These are phyloP conservation scores for Nelumbo lutea DNA, from an alignment of 164 flowering plant genomes.

Conservation along the genomic window DNA sequence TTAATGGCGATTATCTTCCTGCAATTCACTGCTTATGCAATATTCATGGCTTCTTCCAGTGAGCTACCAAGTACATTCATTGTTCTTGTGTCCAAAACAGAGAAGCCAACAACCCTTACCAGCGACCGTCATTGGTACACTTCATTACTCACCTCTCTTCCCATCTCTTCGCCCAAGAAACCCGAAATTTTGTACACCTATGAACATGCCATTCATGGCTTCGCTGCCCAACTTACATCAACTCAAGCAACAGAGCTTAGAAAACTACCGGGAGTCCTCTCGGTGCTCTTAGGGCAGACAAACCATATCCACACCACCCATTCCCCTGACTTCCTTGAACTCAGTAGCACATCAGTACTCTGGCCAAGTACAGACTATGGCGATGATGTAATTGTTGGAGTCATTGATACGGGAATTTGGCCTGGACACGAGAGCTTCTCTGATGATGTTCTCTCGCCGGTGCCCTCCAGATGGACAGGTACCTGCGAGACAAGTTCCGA, in stretches of 20 bases:
- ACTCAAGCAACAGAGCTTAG: conserved; percentile 43
- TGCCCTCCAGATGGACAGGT: conserved; percentile 42
- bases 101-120: conserved; percentile 49
- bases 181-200: conserved; percentile 58
- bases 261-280: conserved; percentile 38
- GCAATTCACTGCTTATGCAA: too few species aligned
- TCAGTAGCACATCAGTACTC: conserved; percentile 44
- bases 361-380: conserved; percentile 59
- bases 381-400: conserved; percentile 39
- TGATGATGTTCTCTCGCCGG: conserved; percentile 28
- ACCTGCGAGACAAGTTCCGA: conserved; percentile 23
- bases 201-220: conserved; percentile 47
- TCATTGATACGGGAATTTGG: conserved; percentile 58
- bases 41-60: too few species aligned
- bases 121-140: conserved; percentile 54
- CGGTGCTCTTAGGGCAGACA: conserved; percentile 46
- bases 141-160: conserved; percentile 45
- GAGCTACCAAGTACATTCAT: too few species aligned
- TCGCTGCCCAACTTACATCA: conserved; percentile 61
- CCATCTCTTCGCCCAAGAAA: conserved; percentile 27
- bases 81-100: conserved; percentile 21
- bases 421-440: conserved; percentile 42
- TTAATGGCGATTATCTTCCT: too few species aligned
- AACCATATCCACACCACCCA: conserved; percentile 68
- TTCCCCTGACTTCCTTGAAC: conserved; percentile 64